Base-by-base conservation (phyloP, 805 yeast species). In the Kregervanrija delftensis region DNA sequence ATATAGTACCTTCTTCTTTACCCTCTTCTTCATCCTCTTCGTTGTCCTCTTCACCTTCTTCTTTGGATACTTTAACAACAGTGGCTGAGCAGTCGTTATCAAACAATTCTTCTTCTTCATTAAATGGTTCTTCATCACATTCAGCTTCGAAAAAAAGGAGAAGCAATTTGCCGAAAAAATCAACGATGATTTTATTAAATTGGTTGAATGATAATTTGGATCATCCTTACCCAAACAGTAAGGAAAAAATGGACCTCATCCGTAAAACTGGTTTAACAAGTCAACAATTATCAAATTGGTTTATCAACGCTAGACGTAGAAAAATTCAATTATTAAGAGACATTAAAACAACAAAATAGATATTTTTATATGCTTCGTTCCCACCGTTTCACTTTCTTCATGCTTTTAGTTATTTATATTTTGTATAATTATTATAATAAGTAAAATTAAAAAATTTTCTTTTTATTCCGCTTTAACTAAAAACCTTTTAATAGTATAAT, bases 251-350 rank as follows among this genome's bases (percentile, higher is more conserved):
- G 41, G 78, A 75, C 46, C 61, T 77, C 52, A 76, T 77, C 66
- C 57, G 65, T 54, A 63, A 68, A 49, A 77, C 83, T 5, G 82
- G 82, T 1, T 69, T 77, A 58, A 72, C 74, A 49, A 73, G 73
- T 55, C 83, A 77, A 55, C 83, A 77, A 52, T 65, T 77, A 47
- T 69, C 77, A 48, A 77, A 77, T 54, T 77, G 83, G 83, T 77
- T 77, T 52, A 77, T 77, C 55, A 77, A 77, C 57, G 83, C 83
- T 13, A 68, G 83, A 59, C 65, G 83, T 55, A 64, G 83, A 51
- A 77, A 77, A 58, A 74, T 79, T 42, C 76, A 73, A 57, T 55
- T 61, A 37, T 63, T 77, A 49, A 70, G 74, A 53, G 74, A 74
- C 49, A 51, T 59, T 30, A 56, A 57, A 39, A 37, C 57, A 37